Evolutionary conservation across 2,329 filamentous ascomycete genomes (phyloP).

Genomic region (Rhynchosporium graminicola): DNA sequence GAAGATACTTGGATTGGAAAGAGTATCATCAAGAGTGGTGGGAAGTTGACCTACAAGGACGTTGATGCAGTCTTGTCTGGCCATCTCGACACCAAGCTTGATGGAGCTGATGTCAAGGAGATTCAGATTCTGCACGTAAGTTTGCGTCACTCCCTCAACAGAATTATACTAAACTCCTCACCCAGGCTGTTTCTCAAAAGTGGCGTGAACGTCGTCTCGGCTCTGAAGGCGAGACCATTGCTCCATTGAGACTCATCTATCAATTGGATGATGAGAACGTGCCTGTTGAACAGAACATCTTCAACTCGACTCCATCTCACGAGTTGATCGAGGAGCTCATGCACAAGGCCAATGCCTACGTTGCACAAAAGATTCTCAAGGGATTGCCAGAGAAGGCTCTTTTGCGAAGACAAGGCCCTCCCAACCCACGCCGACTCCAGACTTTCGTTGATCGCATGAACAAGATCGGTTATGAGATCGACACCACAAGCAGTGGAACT

Average conservation of each 20-base stretch:
- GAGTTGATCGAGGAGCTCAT: conserved; percentile 94
- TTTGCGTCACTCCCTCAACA: conserved; percentile 22
- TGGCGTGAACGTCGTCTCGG: conserved; percentile 87
- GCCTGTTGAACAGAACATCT: conserved; percentile 94
- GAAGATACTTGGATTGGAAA: conserved; percentile 94
- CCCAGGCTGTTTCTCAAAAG: conserved; percentile 75
- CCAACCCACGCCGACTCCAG: conserved; percentile 84
- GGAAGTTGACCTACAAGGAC: conserved; percentile 80
- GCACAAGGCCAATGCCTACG: conserved; percentile 87
- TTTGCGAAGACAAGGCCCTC: conserved; percentile 80
- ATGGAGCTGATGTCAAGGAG: conserved; percentile 69
- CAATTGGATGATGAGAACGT: conserved; percentile 98
- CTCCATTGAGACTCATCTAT: conserved; percentile 84
- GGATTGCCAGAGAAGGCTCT: conserved; percentile 90
- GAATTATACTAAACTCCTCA: conserved; percentile 27
- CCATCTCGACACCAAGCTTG: conserved; percentile 60
- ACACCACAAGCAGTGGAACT: conserved; percentile 83
- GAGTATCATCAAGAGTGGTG: conserved; percentile 86
- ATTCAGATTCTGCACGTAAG: conserved; percentile 76
- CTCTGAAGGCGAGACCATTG: conserved; percentile 75
- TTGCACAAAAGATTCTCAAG: conserved; percentile 79
- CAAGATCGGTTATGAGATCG: conserved; percentile 85
- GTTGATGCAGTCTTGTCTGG: conserved; percentile 80
- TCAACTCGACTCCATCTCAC: conserved; percentile 83
- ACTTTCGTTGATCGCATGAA: conserved; percentile 94